These are phyloP conservation scores for Daldinia eschscholtzii DNA, from an alignment of 2,329 filamentous ascomycete genomes.

Conservation along the genomic window DNA sequence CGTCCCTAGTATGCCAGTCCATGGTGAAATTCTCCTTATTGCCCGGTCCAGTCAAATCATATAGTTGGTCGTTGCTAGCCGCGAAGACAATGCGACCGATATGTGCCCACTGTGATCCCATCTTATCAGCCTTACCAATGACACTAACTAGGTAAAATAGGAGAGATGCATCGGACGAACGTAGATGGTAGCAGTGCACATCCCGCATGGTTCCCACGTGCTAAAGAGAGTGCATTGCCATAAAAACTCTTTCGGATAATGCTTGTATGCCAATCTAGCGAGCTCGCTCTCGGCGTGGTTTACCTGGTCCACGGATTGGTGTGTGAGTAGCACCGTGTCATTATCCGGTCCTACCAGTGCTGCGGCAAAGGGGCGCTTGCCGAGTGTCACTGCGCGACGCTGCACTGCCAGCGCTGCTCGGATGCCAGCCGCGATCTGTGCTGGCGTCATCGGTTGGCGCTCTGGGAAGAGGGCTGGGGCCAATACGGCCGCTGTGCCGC, in stretches of 20 bases:
- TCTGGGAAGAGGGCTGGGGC: conserved; percentile 53
- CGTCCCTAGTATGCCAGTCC: conserved; percentile 61
- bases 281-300: conserved; percentile 66
- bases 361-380: conserved; percentile 64
- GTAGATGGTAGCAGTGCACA: conserved; percentile 58
- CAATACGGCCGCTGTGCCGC: conserved; percentile 26
- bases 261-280: conserved; percentile 61
- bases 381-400: conserved; percentile 57
- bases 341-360: conserved; percentile 64
- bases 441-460: conserved; percentile 53
- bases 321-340: conserved; percentile 60
- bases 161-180: conserved; percentile 28
- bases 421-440: conserved; percentile 57
- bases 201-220: conserved; percentile 68
- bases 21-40: conserved; percentile 67
- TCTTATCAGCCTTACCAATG: conserved; percentile 49
- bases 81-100: conserved; percentile 66
- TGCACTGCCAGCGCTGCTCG: conserved; percentile 58
- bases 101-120: conserved; percentile 61
- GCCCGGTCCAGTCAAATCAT: conserved; percentile 59
- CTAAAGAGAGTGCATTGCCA: conserved; percentile 63
- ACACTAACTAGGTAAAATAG: background rate
- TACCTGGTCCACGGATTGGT: conserved; percentile 65
- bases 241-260: conserved; percentile 63
- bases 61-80: conserved; percentile 62